phyloP scores from a whole-genome alignment of 441 rosid genomes.

The Populus hybrid region DNA sequence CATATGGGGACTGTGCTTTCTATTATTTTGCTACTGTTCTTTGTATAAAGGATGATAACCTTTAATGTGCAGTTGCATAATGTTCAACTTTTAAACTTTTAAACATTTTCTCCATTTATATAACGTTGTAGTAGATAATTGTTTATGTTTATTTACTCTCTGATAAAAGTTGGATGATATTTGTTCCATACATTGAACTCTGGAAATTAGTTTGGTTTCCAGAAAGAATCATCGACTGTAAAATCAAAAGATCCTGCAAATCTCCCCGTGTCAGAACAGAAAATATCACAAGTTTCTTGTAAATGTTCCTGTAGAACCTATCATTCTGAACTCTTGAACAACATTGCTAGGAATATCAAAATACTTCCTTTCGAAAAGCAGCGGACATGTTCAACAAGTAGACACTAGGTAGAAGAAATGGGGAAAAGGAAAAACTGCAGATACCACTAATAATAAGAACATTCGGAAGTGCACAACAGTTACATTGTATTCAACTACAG shows the following conservation, averaged over 20 bases:
- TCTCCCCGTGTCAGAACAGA: not conserved
- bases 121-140: not conserved
- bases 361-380: not conserved
- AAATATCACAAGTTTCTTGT: not conserved
- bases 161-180: not conserved
- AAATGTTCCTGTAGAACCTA: not conserved
- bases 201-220: not conserved
- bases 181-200: not conserved
- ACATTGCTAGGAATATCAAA: not conserved
- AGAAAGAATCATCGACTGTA: not conserved
- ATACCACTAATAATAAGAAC: not conserved
- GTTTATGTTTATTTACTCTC: not conserved
- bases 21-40: not conserved
- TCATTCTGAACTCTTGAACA: not conserved
- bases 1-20: conserved; percentile 11
- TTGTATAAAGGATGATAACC: conserved; percentile 32
- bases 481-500: conserved; percentile 35
- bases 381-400: not conserved
- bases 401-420: too few relatives aligned
- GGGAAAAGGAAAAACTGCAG: not conserved
- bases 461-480: conserved; percentile 30
- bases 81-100: conserved; percentile 12
- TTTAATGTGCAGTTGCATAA: conserved; percentile 28
- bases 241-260: not conserved
- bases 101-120: not conserved